These are phyloP conservation scores for Acarospora socialis DNA, from an alignment of 2,329 filamentous ascomycete genomes.

Conservation along the genomic window DNA sequence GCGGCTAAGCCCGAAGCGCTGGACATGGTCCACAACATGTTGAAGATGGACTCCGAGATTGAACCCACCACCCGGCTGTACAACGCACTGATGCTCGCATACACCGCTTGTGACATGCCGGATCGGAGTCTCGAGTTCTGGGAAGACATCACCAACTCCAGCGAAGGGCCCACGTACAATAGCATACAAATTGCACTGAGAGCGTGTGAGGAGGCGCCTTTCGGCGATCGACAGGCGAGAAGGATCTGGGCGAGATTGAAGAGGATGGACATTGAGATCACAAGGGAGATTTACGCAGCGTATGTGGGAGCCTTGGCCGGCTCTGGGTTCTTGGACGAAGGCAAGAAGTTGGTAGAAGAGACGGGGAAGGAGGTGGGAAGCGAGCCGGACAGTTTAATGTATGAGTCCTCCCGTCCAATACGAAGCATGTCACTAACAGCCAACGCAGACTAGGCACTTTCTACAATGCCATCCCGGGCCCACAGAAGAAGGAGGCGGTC, in stretches of 20 bases:
- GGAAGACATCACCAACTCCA: constrained; percentile 65
- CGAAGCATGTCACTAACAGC: constrained; percentile 8
- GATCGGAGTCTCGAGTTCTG: constrained; percentile 62
- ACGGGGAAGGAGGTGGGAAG: constrained; percentile 54
- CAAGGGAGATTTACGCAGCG: constrained; percentile 55
- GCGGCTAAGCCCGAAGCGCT: constrained; percentile 48
- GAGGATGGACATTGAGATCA: constrained; percentile 65
- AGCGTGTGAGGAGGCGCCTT: constrained; percentile 28
- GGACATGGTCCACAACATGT: constrained; percentile 73
- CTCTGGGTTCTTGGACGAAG: constrained; percentile 55
- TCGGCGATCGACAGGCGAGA: constrained; percentile 30
- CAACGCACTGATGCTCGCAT: constrained; percentile 79
- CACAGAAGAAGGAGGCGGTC: constrained; percentile 11
- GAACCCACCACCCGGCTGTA: constrained; percentile 61
- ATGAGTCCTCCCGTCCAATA: constrained; percentile 29
- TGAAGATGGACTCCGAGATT: constrained; percentile 79
- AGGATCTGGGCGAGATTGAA: constrained; percentile 58
- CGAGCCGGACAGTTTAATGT: constrained; percentile 57
- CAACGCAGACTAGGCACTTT: constrained; percentile 53
- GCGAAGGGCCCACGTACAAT: constrained; percentile 74
- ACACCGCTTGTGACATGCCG: constrained; percentile 53
- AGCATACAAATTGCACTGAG: constrained; percentile 71
- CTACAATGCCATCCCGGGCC: constrained; percentile 30
- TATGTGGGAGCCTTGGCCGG: constrained; percentile 66
- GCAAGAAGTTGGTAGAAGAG: constrained; percentile 48